Evolutionary conservation across 176 grass and related monocot genomes (phyloP).

Genomic region (Oryza nivara): DNA sequence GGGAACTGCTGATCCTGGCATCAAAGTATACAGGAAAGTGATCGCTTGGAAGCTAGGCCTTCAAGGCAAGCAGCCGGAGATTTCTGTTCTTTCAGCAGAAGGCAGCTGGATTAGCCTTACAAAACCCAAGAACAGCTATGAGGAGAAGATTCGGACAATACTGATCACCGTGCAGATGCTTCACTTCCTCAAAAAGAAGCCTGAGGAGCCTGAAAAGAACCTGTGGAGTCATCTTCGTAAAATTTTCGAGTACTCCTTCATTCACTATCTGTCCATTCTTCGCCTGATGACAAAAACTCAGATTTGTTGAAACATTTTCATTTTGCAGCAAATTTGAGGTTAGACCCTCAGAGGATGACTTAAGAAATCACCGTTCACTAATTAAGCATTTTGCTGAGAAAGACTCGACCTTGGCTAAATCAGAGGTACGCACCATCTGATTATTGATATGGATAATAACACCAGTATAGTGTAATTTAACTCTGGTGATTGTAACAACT

Average conservation of each 20-base stretch:
- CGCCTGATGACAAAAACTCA: slow-evolving; percentile 9
- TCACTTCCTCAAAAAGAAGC: slow-evolving; percentile 76
- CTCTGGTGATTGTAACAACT: slow-evolving; percentile 10
- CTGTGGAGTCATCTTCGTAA: slow-evolving; percentile 71
- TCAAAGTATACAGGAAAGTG: slow-evolving; percentile 48
- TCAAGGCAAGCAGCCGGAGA: slow-evolving; percentile 43
- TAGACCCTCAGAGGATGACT: slow-evolving; percentile 67
- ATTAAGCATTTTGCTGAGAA: slow-evolving; percentile 63
- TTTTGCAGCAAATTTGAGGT: slow-evolving; percentile 79
- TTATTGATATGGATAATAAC: slow-evolving; percentile 13
- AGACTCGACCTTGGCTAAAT: slow-evolving; percentile 65
- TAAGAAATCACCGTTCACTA: slow-evolving; percentile 61
- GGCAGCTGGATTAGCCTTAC: slow-evolving; percentile 60
- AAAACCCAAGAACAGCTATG: slow-evolving; percentile 62
- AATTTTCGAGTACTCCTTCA: slow-evolving; percentile 57
- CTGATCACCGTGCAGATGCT: slow-evolving; percentile 67
- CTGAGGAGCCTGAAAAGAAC: slow-evolving; percentile 57
- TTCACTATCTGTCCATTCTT: slow-evolving; percentile 33
- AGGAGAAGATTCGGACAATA: slow-evolving; percentile 40
- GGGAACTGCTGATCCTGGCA: slow-evolving; percentile 40
- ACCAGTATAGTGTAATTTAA: neutral
- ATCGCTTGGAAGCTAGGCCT: slow-evolving; percentile 69
- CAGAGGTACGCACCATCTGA: slow-evolving; percentile 54
- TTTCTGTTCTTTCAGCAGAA: slow-evolving; percentile 46
- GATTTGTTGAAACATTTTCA: slow-evolving; percentile 17